Conservation (phyloP, 768 basidiomycete species). For the Termitomyces eurrhizus region DNA sequence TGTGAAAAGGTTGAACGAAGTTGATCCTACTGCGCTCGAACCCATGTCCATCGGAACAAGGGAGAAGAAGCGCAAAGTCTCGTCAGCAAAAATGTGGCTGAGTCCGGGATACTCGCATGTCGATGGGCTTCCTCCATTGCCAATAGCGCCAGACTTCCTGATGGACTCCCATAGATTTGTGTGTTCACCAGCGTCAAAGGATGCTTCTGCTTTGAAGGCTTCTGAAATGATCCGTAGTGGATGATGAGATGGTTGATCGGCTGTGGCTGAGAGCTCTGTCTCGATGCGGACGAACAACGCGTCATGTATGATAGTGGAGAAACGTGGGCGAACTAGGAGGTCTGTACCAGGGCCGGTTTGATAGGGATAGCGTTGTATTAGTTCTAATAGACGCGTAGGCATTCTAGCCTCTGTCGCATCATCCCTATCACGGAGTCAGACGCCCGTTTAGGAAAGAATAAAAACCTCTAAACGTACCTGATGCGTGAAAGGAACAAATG, state of each 20-base stretch:
- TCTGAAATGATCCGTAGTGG: constrained; percentile 60
- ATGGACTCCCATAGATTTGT: constrained; percentile 53
- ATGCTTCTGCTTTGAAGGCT: constrained; percentile 45
- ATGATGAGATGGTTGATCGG: constrained; percentile 40
- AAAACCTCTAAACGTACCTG: constrained; percentile 39
- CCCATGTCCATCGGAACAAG: constrained; percentile 43
- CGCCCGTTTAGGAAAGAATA: not conserved
- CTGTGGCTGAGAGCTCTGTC: constrained; percentile 39
- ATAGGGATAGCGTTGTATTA: constrained; percentile 71
- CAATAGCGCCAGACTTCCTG: constrained; percentile 35
- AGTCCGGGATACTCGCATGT: constrained; percentile 37
- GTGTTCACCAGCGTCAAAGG: constrained; percentile 30
- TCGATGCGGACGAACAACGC: constrained; percentile 68
- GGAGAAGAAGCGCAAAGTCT: constrained; percentile 54
- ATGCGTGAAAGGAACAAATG: constrained; percentile 73
- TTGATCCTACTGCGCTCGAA: constrained; percentile 26
- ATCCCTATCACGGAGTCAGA: constrained; percentile 38
- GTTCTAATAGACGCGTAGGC: constrained; percentile 67
- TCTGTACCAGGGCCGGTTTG: constrained; percentile 29
- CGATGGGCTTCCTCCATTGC: constrained; percentile 25
- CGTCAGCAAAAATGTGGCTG: constrained; percentile 61
- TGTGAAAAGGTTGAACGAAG: constrained; percentile 28
- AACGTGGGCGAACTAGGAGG: constrained; percentile 59
- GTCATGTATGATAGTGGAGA: constrained; percentile 61
- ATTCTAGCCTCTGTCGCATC: constrained; percentile 52